phyloP scores from a whole-genome alignment of 176 grass and related monocot species.

The Secale cereale region DNA sequence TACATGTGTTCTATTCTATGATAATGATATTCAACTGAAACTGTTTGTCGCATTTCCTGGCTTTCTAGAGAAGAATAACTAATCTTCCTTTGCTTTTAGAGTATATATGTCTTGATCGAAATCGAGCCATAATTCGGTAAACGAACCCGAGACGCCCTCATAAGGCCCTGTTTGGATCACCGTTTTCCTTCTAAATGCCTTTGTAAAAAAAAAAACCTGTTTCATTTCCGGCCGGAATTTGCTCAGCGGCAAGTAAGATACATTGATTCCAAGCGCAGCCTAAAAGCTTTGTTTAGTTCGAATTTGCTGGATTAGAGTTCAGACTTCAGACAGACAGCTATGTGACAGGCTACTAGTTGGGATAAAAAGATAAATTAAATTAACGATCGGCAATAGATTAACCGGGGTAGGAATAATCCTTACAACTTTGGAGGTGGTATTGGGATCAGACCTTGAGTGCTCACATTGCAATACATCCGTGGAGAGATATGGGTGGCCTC shows the following conservation, averaged over 20 bases:
- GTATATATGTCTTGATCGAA: not conserved
- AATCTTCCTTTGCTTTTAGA: not conserved
- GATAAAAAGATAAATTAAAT: constrained; percentile 25
- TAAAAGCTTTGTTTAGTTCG: not conserved
- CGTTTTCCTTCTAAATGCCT: no score
- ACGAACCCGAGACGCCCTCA: not conserved
- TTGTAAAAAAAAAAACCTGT: no score
- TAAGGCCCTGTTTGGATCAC: no score
- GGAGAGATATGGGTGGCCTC: constrained; percentile 46
- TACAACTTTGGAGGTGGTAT: constrained; percentile 48
- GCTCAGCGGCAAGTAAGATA: no score
- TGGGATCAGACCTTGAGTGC: constrained; percentile 78
- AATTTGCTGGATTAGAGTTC: not conserved
- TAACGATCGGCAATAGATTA: constrained; percentile 23
- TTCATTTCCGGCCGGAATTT: no score
- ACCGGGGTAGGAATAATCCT: constrained; percentile 34
- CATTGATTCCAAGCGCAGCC: no score
- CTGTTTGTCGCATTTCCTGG: not conserved
- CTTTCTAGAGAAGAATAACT: not conserved
- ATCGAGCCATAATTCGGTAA: not conserved
- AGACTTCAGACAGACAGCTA: not conserved
- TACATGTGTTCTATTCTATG: not conserved
- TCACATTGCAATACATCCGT: constrained; percentile 43
- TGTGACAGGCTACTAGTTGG: constrained; percentile 5
- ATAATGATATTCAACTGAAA: not conserved